Evolutionary conservation across 2,329 filamentous ascomycete genomes (phyloP), one percentile per base, ranked within the genome.

Genomic region (Colletotrichum nymphaeae): DNA sequence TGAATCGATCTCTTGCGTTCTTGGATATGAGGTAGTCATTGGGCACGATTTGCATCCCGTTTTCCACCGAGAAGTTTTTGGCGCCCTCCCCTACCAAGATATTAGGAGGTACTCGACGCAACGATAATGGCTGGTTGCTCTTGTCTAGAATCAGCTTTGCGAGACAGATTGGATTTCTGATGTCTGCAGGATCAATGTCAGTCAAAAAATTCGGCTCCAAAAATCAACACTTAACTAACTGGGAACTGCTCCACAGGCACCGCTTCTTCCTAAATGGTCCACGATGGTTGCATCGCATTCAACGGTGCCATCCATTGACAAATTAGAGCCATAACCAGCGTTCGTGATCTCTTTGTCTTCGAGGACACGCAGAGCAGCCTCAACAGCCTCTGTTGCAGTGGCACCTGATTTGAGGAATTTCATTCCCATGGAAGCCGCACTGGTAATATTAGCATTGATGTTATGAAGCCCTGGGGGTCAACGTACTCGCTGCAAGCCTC

Each of bases 311-410:
- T 98, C 93, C 75, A 97, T 94, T 57, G 94, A 93, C 28, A 99
- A 86, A 78, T 99, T 99, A 83, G 97, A 99, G 59, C 97, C 97
- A 80, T 94, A 98, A 0, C 97, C 97, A 49, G 96, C 94, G 81
- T 99, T 99, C 46, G 97, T 99, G 76, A 99, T 97, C 78, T 98
- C 95, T 70, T 93, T 92, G 80, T 99, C 94, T 83, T 99, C 97
- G 22, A 99, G 90, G 24, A 94, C 88, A 77, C 93, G 94, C 78
- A 99, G 91, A 35, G 97, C 95, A 63, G 93, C 93, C 82, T 98
- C 97, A 26, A 98, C 93, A 19, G 95, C 97, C 79, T 98, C 95
- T 4, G 96, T 88, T 5, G 97, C 94, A 55, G 92, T 91, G 11
- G 92, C 93, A 28, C 97, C 97, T 75, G 89, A 90, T 78, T 90